These are phyloP conservation scores for Zanthoxylum bungeanum DNA, from an alignment of 345 rosid genomes.

Conservation along the genomic window DNA sequence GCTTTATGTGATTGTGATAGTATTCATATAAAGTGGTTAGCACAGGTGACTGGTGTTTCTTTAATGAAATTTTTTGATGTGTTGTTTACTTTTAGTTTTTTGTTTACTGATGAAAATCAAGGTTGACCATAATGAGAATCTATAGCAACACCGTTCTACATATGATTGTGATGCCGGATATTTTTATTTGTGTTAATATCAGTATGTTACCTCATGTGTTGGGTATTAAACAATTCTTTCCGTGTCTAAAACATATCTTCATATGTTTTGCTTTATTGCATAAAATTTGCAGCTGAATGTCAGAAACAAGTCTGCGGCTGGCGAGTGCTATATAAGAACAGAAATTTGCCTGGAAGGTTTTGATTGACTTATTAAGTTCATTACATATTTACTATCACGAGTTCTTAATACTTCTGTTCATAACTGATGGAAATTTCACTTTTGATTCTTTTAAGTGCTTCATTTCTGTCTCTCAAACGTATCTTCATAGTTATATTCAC, in stretches of 20 bases:
- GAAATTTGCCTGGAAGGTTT: constrained; percentile 96
- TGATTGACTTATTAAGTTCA: constrained; percentile 8
- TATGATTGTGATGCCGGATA: neutral
- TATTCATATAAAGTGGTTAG: neutral
- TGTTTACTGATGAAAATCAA: neutral
- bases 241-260: constrained; percentile 8
- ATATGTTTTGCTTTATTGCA: constrained; percentile 16
- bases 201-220: constrained; percentile 4
- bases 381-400: constrained; percentile 2
- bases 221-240: constrained; percentile 5
- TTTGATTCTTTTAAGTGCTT: neutral
- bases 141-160: neutral
- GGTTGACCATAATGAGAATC: neutral
- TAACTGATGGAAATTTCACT: neutral
- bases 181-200: constrained; percentile 1
- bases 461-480: no score
- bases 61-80: neutral
- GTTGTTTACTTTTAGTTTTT: neutral
- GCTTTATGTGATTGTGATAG: constrained; percentile 3
- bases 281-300: constrained; percentile 71
- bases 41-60: neutral
- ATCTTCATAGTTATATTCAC: no score
- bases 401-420: neutral
- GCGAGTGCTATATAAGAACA: constrained; percentile 84
- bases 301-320: constrained; percentile 93